Evolutionary conservation across 2,329 filamentous ascomycete genomes (phyloP).

Genomic region (Trichoderma citrinoviride): DNA sequence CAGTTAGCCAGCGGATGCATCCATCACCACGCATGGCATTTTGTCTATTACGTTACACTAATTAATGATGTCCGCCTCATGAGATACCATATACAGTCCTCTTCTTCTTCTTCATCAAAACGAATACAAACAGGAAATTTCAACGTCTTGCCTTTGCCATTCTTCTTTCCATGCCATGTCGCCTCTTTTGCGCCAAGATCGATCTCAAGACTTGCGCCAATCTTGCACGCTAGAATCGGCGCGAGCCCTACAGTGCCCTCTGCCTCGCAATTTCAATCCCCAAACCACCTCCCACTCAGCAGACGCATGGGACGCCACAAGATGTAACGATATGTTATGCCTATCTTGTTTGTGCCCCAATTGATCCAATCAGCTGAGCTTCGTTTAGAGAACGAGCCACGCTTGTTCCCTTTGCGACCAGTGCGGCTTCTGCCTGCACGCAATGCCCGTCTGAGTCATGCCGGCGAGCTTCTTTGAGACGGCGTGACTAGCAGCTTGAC

Average conservation of each 20-base stretch:
- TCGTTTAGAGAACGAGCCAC: neutral
- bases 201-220: neutral
- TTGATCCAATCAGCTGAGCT: neutral
- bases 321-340: too few species aligned
- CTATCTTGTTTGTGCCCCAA: too few species aligned
- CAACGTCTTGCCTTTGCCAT: neutral
- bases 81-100: slow-evolving; percentile 12
- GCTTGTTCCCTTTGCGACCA: neutral
- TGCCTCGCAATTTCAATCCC: neutral
- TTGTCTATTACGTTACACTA: neutral
- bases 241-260: neutral
- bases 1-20: neutral
- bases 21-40: neutral
- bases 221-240: neutral
- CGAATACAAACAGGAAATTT: neutral
- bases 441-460: slow-evolving; percentile 14
- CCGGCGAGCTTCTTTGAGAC: neutral
- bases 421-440: slow-evolving; percentile 1
- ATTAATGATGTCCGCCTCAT: neutral
- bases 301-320: neutral
- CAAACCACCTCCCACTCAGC: neutral
- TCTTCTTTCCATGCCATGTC: neutral
- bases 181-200: neutral
- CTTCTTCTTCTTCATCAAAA: neutral
- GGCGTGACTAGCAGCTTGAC: neutral